phyloP scores from a whole-genome alignment of 1,139 yeast genomes.

The Kurtzmaniella natalensis region DNA sequence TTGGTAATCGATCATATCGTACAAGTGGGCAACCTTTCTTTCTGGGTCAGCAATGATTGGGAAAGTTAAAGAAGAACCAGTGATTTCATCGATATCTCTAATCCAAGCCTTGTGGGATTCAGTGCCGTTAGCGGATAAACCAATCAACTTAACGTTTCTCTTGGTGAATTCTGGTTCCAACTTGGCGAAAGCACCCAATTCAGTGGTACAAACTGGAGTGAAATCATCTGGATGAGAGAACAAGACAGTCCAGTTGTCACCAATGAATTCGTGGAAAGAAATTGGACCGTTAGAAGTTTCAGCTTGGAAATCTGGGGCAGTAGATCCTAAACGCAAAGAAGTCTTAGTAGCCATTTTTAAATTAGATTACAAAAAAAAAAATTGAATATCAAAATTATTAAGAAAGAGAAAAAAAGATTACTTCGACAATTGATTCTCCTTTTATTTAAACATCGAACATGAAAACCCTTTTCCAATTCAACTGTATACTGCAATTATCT shows the following conservation, averaged over 20 bases:
- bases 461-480: too few species aligned
- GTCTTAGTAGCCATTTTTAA: conserved; percentile 7
- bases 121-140: conserved; percentile 76
- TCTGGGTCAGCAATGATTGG: conserved; percentile 85
- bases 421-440: too few species aligned
- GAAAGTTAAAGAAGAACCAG: conserved; percentile 68
- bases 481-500: neutral
- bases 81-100: conserved; percentile 79
- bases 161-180: conserved; percentile 78
- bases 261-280: conserved; percentile 77
- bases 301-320: conserved; percentile 78
- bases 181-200: conserved; percentile 85
- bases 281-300: conserved; percentile 74
- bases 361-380: too few species aligned
- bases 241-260: conserved; percentile 77
- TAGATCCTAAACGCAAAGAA: conserved; percentile 52
- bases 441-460: too few species aligned
- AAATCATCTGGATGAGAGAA: conserved; percentile 94
- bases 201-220: conserved; percentile 95
- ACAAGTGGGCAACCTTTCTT: conserved; percentile 75
- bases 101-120: conserved; percentile 80
- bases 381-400: too few species aligned
- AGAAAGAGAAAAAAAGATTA: too few species aligned
- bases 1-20: conserved; percentile 76
- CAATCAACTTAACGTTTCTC: conserved; percentile 80